Evolutionary conservation across 2,329 filamentous ascomycete species (phyloP).

Genomic region (Talaromyces sp.): DNA sequence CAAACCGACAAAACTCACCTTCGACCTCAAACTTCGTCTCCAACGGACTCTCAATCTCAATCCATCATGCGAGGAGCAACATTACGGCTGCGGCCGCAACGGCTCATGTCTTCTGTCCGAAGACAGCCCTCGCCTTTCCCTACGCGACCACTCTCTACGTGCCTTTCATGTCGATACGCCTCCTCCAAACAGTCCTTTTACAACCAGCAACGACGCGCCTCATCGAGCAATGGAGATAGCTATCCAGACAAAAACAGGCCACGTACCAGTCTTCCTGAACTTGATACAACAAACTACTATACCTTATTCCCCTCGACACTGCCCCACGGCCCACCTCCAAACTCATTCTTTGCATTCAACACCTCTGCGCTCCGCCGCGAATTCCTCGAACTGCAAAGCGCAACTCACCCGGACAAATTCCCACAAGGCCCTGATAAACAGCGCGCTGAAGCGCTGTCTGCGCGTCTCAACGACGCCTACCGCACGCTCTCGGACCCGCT

Average conservation of each 20-base stretch:
- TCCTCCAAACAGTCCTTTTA: not conserved
- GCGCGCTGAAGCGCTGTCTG: constrained; percentile 69
- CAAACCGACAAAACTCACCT: not conserved
- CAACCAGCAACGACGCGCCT: constrained; percentile 3
- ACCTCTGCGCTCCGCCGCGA: constrained; percentile 66
- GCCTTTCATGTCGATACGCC: constrained; percentile 5
- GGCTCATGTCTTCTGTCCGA: not conserved
- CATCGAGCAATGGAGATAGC: not conserved
- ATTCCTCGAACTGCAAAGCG: constrained; percentile 73
- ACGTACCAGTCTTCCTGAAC: constrained; percentile 16
- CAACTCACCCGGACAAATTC: constrained; percentile 46
- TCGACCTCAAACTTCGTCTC: not conserved
- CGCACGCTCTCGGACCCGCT: constrained; percentile 75
- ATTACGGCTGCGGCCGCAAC: not conserved
- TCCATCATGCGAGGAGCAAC: not conserved
- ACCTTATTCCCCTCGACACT: constrained; percentile 80
- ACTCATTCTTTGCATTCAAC: constrained; percentile 70
- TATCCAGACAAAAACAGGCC: not conserved
- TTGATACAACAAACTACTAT: constrained; percentile 61
- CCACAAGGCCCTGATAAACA: constrained; percentile 42
- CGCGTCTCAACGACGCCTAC: constrained; percentile 87
- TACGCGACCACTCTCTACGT: not conserved
- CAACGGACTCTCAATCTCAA: not conserved
- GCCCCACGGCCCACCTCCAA: constrained; percentile 69
- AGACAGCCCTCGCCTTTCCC: not conserved